Evolutionary conservation across 805 yeast genomes (phyloP).

Genomic region (Kazachstania bromeliacearum): DNA sequence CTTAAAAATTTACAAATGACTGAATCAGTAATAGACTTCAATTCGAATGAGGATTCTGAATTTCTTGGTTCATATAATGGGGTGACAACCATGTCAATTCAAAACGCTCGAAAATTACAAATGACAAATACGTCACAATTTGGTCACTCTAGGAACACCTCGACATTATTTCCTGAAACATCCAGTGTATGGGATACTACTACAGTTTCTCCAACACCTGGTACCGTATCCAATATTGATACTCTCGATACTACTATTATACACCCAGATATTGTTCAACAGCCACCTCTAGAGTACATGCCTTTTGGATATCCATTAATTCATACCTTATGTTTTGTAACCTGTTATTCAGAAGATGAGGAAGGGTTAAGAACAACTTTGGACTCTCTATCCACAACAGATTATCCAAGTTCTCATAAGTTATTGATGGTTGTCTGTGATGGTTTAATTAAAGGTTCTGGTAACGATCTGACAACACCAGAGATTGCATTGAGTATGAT

Average conservation of each 20-base stretch:
- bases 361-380: conserved; percentile 77
- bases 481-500: conserved; percentile 83
- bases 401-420: conserved; percentile 92
- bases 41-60: background rate
- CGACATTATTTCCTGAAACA: conserved; percentile 9
- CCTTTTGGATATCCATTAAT: conserved; percentile 78
- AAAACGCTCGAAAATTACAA: conserved; percentile 34
- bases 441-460: conserved; percentile 90
- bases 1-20: conserved; percentile 21
- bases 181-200: conserved; percentile 11
- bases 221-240: conserved; percentile 21
- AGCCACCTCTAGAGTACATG: conserved; percentile 80
- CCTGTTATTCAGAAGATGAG: conserved; percentile 92
- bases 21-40: conserved; percentile 9
- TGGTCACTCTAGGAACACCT: conserved; percentile 5
- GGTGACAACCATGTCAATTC: conserved; percentile 56
- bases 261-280: conserved; percentile 78
- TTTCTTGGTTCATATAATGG: conserved; percentile 9
- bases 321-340: conserved; percentile 67
- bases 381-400: conserved; percentile 88
- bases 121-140: background rate
- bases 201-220: conserved; percentile 4
- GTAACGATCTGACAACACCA: conserved; percentile 80
- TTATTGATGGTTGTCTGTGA: conserved; percentile 83
- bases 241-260: conserved; percentile 50